A percentile compares a stretch with the other conserved stretches of the same genome.
phyloP scores from a whole-genome alignment of 495 filamentous ascomycete genomes.

The Penicillium daleae region DNA sequence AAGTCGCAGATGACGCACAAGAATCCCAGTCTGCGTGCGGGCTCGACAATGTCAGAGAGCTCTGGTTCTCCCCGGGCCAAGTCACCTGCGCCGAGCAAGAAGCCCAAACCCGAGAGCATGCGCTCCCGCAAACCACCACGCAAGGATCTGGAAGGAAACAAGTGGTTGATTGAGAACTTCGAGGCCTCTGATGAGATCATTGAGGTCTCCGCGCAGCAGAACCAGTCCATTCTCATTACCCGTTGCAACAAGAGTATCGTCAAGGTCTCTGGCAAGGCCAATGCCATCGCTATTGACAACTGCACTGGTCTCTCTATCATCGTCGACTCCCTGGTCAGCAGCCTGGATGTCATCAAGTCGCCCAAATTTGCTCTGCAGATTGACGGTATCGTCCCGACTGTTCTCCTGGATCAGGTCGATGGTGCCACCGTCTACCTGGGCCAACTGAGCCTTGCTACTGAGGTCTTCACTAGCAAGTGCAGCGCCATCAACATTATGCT shows the following conservation, averaged over 20 bases:
- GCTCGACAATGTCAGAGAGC: constrained; percentile 63
- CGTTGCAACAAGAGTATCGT: constrained; percentile 90
- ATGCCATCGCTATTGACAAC: constrained; percentile 93
- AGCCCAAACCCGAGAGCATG: constrained; percentile 94
- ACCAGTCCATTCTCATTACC: constrained; percentile 89
- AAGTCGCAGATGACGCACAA: constrained; percentile 97
- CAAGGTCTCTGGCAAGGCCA: constrained; percentile 87
- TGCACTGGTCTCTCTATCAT: constrained; percentile 81
- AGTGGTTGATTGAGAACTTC: constrained; percentile 96
- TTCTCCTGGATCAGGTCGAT: constrained; percentile 92
- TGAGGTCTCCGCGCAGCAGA: constrained; percentile 75
- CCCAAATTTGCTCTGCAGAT: constrained; percentile 92
- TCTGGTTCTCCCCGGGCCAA: constrained; percentile 63
- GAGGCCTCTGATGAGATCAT: constrained; percentile 74
- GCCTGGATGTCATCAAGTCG: constrained; percentile 91
- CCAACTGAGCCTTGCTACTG: constrained; percentile 72
- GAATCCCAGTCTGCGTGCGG: constrained; percentile 85
- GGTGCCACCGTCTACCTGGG: constrained; percentile 84
- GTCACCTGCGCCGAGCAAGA: constrained; percentile 83
- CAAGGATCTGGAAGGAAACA: constrained; percentile 92
- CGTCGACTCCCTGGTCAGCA: constrained; percentile 86
- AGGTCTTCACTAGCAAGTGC: constrained; percentile 88
- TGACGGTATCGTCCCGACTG: constrained; percentile 77
- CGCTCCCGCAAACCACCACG: constrained; percentile 88
- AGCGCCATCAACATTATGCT: constrained; percentile 84